phyloP scores from a whole-genome alignment of 768 basidiomycete genomes.

The Hygrophorus russula region DNA sequence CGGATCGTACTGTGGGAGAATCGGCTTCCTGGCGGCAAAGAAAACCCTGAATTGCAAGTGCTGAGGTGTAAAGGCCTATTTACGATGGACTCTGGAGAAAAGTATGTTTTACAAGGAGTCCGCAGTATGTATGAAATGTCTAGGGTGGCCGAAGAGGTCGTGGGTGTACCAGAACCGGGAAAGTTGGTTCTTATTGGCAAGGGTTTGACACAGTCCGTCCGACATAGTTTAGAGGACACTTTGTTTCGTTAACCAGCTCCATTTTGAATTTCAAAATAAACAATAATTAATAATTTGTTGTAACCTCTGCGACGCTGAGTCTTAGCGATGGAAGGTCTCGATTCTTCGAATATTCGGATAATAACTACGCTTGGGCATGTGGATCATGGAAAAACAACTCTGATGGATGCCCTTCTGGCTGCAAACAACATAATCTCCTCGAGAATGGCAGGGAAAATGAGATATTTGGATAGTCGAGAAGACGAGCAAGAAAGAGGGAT shows the following conservation, averaged over 20 bases:
- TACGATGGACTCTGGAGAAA: conserved; percentile 35
- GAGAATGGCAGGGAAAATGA: conserved; percentile 90
- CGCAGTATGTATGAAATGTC: conserved; percentile 78
- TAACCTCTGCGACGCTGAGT: too few species aligned
- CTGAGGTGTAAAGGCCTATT: conserved; percentile 88
- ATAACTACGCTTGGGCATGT: conserved; percentile 85
- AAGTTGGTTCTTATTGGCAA: conserved; percentile 87
- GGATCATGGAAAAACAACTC: conserved; percentile 93
- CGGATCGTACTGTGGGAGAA: conserved; percentile 77
- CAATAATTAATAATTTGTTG: too few species aligned
- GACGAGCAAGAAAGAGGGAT: conserved; percentile 98
- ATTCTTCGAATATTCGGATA: conserved; percentile 49
- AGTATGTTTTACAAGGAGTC: conserved; percentile 84
- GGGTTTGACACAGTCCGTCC: conserved; percentile 49
- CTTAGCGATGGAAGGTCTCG: conserved; percentile 21
- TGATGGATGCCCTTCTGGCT: conserved; percentile 90
- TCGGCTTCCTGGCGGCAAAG: conserved; percentile 25
- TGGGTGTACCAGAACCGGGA: conserved; percentile 50
- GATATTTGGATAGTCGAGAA: conserved; percentile 91
- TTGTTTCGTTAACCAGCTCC: background rate
- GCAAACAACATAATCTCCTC: conserved; percentile 97
- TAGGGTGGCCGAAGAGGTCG: conserved; percentile 27
- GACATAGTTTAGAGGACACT: conserved; percentile 35
- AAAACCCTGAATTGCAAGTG: conserved; percentile 36
- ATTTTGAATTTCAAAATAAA: too few species aligned